Evolutionary conservation across 345 rosid species (phyloP).

Genomic region (Firmiana major): DNA sequence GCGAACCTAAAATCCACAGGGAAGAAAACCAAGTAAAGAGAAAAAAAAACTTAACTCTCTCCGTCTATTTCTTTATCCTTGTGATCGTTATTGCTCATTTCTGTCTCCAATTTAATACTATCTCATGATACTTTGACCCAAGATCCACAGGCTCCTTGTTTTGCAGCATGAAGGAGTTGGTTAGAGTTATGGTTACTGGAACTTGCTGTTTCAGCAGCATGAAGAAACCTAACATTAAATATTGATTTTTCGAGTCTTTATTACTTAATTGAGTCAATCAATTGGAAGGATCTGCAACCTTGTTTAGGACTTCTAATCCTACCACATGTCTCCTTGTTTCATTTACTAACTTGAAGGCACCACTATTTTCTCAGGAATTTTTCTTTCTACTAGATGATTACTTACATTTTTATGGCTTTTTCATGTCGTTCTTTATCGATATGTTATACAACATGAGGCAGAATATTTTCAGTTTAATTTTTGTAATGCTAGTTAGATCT

Average conservation of each 20-base stretch:
- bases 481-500: slow-evolving; percentile 1
- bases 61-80: not conserved
- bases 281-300: not conserved
- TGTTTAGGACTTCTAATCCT: no score
- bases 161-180: not conserved
- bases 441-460: no score
- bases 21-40: not conserved
- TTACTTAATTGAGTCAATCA: not conserved
- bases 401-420: no score
- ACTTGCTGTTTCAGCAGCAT: not conserved
- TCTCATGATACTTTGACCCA: not conserved
- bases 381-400: not conserved
- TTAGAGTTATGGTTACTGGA: not conserved
- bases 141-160: not conserved
- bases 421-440: not conserved
- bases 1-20: not conserved
- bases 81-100: not conserved
- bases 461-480: no score
- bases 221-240: not conserved
- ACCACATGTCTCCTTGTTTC: not conserved
- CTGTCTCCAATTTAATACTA: not conserved
- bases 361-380: not conserved
- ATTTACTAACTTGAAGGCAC: not conserved
- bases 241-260: not conserved
- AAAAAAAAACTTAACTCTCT: not conserved